phyloP scores from a whole-genome alignment of 805 yeast species.

The Candida michaelii region DNA sequence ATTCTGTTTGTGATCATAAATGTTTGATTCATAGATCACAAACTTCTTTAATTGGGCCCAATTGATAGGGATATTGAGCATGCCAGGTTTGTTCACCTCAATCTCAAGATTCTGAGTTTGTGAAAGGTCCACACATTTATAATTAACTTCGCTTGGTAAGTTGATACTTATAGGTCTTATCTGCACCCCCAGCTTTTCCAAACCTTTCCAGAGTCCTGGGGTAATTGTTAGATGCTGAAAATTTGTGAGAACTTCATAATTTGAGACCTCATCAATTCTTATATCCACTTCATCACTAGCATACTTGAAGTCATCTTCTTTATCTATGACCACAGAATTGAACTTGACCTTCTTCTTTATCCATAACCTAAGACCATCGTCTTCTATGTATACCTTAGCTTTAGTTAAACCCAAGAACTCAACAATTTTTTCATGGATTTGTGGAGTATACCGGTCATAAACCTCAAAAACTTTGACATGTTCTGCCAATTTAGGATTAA shows the following conservation, averaged over 20 bases:
- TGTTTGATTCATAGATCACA: conserved; percentile 9
- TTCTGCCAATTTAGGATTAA: conserved; percentile 26
- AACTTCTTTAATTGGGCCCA: conserved; percentile 11
- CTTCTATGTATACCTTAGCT: conserved; percentile 13
- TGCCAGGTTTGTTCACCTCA: not conserved
- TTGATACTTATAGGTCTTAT: conserved; percentile 10
- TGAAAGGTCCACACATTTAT: conserved; percentile 5
- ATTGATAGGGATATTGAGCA: not conserved
- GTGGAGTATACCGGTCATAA: conserved; percentile 12
- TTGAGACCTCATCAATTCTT: not conserved
- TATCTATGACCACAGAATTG: conserved; percentile 23
- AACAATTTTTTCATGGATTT: conserved; percentile 5
- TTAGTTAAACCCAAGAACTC: conserved; percentile 6
- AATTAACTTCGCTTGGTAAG: conserved; percentile 3
- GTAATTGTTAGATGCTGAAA: conserved; percentile 4
- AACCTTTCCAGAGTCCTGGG: not conserved
- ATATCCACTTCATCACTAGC: conserved; percentile 12
- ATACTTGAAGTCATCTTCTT: conserved; percentile 10
- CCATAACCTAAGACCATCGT: conserved; percentile 9
- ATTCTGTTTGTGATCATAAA: conserved; percentile 23
- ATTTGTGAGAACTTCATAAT: not conserved
- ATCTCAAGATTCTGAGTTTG: conserved; percentile 5
- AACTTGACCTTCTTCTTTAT: conserved; percentile 11
- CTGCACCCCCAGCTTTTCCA: not conserved
- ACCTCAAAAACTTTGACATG: conserved; percentile 21